phyloP scores from a whole-genome alignment of 208 protist species.

The Tritrichomonas foetus region DNA sequence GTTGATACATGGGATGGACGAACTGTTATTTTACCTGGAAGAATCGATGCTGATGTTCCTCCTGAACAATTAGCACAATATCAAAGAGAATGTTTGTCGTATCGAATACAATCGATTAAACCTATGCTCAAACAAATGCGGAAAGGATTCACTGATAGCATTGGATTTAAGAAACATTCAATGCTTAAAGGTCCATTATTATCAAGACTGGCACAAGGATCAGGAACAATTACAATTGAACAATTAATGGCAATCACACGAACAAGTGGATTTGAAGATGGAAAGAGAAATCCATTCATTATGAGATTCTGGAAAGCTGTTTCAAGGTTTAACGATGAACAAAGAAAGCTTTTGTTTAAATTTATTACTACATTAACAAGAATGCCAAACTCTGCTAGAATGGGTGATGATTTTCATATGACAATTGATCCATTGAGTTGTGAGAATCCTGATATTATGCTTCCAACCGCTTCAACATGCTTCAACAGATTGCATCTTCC shows the following conservation, averaged over 20 bases:
- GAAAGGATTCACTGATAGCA: not conserved
- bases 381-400: not conserved
- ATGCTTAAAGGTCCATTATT: not conserved
- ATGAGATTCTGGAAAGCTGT: not conserved
- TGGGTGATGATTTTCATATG: not conserved
- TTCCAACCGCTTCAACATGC: constrained; percentile 35
- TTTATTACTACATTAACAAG: constrained; percentile 40
- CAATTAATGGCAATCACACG: not conserved
- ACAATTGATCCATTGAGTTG: not conserved
- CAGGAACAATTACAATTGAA: not conserved
- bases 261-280: not conserved
- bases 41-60: not conserved
- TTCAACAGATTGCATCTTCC: not conserved
- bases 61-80: not conserved
- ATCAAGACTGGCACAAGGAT: not conserved
- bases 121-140: not conserved
- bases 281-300: not conserved
- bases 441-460: not conserved
- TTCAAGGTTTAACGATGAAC: not conserved
- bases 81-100: not conserved
- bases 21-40: not conserved
- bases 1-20: not conserved
- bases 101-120: not conserved
- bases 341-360: not conserved
- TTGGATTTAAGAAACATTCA: not conserved